Conservation (phyloP, 768 basidiomycete species). For the Pleurotus salmoneostramineus region DNA sequence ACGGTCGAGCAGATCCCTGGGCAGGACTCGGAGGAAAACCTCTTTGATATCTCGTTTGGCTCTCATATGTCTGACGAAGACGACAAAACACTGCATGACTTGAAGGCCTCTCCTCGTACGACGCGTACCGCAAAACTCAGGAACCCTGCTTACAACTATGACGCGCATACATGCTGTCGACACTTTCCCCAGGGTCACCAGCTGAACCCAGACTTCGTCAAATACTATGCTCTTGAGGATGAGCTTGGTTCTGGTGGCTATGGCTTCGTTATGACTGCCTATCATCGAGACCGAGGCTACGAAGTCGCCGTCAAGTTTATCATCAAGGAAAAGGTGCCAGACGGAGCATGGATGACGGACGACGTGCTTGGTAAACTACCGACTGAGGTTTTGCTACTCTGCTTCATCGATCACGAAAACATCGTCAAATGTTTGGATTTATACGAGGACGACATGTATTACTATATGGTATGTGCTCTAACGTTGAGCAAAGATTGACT, state of each 20-base stretch:
- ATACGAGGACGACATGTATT: conserved; percentile 81
- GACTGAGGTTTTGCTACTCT: conserved; percentile 77
- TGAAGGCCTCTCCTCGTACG: not conserved
- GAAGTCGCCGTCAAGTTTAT: conserved; percentile 97
- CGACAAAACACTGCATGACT: not conserved
- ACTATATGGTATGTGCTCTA: conserved; percentile 71
- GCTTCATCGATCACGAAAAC: conserved; percentile 69
- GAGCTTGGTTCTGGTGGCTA: conserved; percentile 91
- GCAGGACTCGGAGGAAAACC: not conserved
- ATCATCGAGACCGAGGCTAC: conserved; percentile 48
- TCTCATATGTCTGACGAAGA: not conserved
- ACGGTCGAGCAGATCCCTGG: not conserved
- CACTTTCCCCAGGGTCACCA: conserved; percentile 57
- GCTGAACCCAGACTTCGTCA: conserved; percentile 58
- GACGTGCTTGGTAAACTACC: conserved; percentile 63
- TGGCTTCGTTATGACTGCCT: conserved; percentile 90
- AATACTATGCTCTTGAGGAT: conserved; percentile 58
- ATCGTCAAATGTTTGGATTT: conserved; percentile 82
- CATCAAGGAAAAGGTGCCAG: conserved; percentile 68
- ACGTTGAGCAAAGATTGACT: not conserved
- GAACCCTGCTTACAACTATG: conserved; percentile 20
- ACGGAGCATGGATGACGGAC: conserved; percentile 61
- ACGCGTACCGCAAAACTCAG: not conserved
- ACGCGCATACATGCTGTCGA: conserved; percentile 23
- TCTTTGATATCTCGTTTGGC: conserved; percentile 1